Conservation (phyloP, 169 alveolate species). For the Eimeria falciformis region DNA sequence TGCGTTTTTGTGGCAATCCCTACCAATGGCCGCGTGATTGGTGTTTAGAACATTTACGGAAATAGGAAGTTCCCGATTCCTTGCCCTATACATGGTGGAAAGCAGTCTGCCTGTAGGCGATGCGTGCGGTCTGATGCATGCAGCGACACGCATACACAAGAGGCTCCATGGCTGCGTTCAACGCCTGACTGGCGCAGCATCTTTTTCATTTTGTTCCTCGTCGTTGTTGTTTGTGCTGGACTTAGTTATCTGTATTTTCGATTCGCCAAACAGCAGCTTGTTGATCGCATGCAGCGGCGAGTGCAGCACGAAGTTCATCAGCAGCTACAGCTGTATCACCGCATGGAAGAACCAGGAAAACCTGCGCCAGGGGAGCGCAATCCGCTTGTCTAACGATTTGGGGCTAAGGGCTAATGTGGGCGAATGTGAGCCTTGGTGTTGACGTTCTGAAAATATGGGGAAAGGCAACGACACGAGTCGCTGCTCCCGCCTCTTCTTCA, state of each 20-base stretch:
- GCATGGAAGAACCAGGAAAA: conserved; percentile 65
- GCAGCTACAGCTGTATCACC: conserved; percentile 69
- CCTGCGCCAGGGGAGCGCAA: conserved; percentile 36
- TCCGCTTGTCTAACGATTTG: conserved; percentile 63
- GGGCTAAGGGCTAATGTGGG: no score
- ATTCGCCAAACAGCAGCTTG: conserved; percentile 58
- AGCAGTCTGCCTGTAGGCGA: background rate
- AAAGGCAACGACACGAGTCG: no score
- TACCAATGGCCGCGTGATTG: no score
- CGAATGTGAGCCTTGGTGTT: no score
- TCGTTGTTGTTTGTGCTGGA: conserved; percentile 53
- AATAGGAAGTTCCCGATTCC: background rate
- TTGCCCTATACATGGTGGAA: background rate
- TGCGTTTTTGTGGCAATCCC: no score
- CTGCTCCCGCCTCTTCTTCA: no score
- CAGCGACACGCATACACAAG: conserved; percentile 72
- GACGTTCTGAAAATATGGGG: no score
- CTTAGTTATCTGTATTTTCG: conserved; percentile 49
- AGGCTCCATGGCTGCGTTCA: conserved; percentile 68
- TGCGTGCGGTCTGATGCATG: background rate
- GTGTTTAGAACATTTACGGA: no score
- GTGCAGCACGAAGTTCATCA: conserved; percentile 71
- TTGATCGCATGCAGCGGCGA: conserved; percentile 54
- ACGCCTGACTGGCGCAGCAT: conserved; percentile 60
- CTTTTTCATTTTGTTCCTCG: conserved; percentile 38